A percentile compares a stretch with the other conserved stretches of the same genome.
Evolutionary conservation across 1,284 basidiomycete genomes (phyloP).

Genomic region (Austroboletus novae-zelandiae): DNA sequence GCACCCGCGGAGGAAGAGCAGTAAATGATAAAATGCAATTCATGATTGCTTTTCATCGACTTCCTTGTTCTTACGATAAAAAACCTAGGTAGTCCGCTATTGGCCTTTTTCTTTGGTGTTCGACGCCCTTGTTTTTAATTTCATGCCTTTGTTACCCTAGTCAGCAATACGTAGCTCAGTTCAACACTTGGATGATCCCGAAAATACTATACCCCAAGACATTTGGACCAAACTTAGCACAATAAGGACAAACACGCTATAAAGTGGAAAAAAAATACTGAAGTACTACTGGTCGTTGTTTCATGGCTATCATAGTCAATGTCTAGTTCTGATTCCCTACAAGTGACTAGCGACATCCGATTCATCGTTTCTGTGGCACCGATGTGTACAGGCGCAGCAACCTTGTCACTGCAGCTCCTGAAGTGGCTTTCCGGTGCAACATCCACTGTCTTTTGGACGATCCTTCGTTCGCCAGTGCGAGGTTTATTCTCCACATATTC

Average conservation of each 20-base stretch:
- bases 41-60: slow-evolving; percentile 15
- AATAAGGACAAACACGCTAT: slow-evolving; percentile 16
- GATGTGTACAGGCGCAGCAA: slow-evolving; percentile 34
- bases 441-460: slow-evolving; percentile 13
- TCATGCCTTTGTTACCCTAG: slow-evolving; percentile 31
- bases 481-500: neutral
- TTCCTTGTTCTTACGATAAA: slow-evolving; percentile 25
- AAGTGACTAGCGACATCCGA: neutral
- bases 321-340: no score
- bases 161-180: slow-evolving; percentile 14
- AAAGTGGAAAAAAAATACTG: no score
- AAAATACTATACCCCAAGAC: neutral
- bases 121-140: slow-evolving; percentile 32
- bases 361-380: slow-evolving; percentile 16
- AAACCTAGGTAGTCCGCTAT: slow-evolving; percentile 36
- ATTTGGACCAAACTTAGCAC: neutral
- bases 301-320: no score
- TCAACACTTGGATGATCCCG: neutral
- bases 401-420: slow-evolving; percentile 31
- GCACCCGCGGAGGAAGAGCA: slow-evolving; percentile 55
- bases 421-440: slow-evolving; percentile 35
- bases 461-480: slow-evolving; percentile 10
- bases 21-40: slow-evolving; percentile 31
- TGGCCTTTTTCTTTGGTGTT: slow-evolving; percentile 29
- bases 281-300: no score